Base-by-base conservation (phyloP, 441 rosid species). In the Euphorbia celastroides region DNA sequence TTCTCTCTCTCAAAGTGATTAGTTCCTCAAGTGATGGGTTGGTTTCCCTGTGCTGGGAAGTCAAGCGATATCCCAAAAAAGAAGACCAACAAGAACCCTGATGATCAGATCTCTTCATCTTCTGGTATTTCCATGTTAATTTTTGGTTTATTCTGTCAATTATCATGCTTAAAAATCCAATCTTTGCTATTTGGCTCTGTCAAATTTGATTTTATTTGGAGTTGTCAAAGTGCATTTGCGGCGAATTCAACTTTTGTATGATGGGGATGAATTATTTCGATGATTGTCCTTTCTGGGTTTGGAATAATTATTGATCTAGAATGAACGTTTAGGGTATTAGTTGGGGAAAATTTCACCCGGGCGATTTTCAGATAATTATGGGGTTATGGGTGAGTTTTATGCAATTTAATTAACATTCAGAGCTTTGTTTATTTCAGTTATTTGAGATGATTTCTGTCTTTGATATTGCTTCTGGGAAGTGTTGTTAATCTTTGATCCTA, bases 41-140 rank as follows among this genome's bases (percentile, higher is more conserved):
- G 86, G 79, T 80, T 79, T 71, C 81, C 72, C 30, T 83, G 90
- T 59, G 75, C 75, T 66, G 83, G 88, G 66, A 82, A 82, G 54
- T 67, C 85, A 34, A 73, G 55, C 64, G 78, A 80, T 68, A 74
- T 74, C 67, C 69, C 51, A n/a, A 77, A 63, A 71, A 80, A 68
- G 73, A 71, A 36, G 60, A 64, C 64, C 69, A 80, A 70, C 74
- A 71, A 48, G 60, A 70, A 67, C 67, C 60, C 74, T 61, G 68
- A 64, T 73, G 78, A 79, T 70, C 86, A 78, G 88, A 84, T 82
- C 87, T 78, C 83, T 57, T 81, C 88, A 27, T 75, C 75, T 74
- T 78, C 83, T 20, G 86, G 87, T 82, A 74, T 36, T 36, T 36
- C 42, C 7, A n/a, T n/a, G n/a, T n/a, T n/a, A n/a, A n/a, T n/a